Base-by-base conservation (phyloP, 345 rosid species). In the Euphorbia lathyris region DNA sequence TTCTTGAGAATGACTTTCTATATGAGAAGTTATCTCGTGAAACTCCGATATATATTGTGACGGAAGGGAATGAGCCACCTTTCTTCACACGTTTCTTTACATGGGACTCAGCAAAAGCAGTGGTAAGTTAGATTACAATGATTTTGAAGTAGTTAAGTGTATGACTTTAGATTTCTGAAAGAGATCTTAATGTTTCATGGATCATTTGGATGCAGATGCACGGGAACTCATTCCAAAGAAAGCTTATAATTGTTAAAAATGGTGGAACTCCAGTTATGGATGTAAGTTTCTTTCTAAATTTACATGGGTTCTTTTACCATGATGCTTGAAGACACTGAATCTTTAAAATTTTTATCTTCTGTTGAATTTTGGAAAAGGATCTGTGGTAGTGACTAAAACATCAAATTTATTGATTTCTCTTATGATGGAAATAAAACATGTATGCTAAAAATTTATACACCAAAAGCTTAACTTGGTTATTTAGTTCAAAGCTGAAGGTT, bases 211-310 rank as follows among this genome's bases (percentile, higher is more conserved):
- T 73, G 71, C 90, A 96, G 99, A 88, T 96, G 90, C 95, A 81
- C 79, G 99, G 99, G 72, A 84, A 96, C 80, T 92, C 99, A 52
- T 96, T 85, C 82, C 98, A 96, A 78, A 83, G 91, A 80, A 96
- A 87, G 74, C 96, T 96, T 69, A 78, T 90, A 23, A 81, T 96
- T 9, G 78, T 96, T 58, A 96, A 88, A 80, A 81, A 80, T 75
- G 96, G 95, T 9, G 89, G 83, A 72, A 79, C 89, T 66, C 90
- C 93, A 45, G 50, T 79, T 77, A 23, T 81, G 4, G 91, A 92
- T 72, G 99, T 96, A 92, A 87, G 86, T 66, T 34, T 5, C 42
- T 32, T 63, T 71, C 16, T 42, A 48, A 70, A 52, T 67, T 58
- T 23, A 52, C 13, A 14, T 58, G 19, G 23, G 20, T 72, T 71